Percentiles rank a stretch among this genome's conserved stretches.
Evolutionary conservation across 352 stramenopile genomes (phyloP).

Genomic region (Globisporangium barbulae): DNA sequence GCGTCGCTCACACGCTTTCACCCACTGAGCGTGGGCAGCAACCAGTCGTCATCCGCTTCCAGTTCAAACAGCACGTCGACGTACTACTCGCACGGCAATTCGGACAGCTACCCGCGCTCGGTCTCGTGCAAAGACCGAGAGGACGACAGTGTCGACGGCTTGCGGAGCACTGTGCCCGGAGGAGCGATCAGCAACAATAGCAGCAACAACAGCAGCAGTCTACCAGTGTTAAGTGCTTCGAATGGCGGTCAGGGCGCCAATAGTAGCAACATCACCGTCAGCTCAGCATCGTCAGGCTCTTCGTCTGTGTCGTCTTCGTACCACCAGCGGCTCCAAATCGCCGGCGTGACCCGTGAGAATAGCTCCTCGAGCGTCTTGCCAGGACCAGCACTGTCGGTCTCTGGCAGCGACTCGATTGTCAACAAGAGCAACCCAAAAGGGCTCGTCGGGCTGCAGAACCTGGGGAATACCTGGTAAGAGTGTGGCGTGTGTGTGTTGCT

Average conservation of each 20-base stretch:
- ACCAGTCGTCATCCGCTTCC: conserved; percentile 19
- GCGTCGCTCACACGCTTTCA: conserved; percentile 48
- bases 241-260: neutral
- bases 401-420: conserved; percentile 7
- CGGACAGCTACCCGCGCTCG: conserved; percentile 17
- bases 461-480: conserved; percentile 75
- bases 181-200: neutral
- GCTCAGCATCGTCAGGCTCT: neutral
- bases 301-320: conserved; percentile 2
- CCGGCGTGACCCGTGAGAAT: conserved; percentile 8
- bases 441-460: conserved; percentile 67
- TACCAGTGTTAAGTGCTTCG: conserved; percentile 17
- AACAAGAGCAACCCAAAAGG: conserved; percentile 36
- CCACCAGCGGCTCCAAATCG: conserved; percentile 16
- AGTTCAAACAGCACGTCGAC: conserved; percentile 3
- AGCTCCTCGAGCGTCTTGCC: conserved; percentile 5
- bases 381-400: conserved; percentile 7
- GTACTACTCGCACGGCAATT: conserved; percentile 18
- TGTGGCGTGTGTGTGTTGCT: neutral
- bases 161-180: neutral
- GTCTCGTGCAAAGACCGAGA: conserved; percentile 14
- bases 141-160: conserved; percentile 10
- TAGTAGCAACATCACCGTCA: conserved; percentile 14
- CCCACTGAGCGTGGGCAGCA: conserved; percentile 20
- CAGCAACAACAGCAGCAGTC: conserved; percentile 17